These are phyloP conservation scores for Cladosporium austrohemisphaericum DNA, from an alignment of 2,329 filamentous ascomycete species.

Conservation along the genomic window DNA sequence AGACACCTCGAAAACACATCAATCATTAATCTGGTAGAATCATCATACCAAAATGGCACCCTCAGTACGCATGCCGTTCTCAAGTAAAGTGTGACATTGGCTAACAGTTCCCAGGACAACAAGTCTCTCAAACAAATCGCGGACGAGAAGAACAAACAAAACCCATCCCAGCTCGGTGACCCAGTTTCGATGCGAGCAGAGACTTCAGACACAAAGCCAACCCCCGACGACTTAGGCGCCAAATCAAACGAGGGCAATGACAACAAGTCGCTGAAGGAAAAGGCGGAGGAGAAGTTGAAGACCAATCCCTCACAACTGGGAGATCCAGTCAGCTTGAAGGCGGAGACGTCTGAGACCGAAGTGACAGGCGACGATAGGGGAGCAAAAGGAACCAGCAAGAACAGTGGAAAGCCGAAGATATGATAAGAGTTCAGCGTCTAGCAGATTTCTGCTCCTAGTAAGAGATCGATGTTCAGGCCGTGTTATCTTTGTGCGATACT, in stretches of 20 bases:
- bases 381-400: conserved; percentile 24
- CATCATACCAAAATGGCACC: too few relatives aligned
- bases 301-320: conserved; percentile 26
- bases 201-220: conserved; percentile 30
- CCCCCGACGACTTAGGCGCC: conserved; percentile 22
- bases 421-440: conserved; percentile 7
- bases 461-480: too few relatives aligned
- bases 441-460: too few relatives aligned
- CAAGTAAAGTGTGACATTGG: neutral
- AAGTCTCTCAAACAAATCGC: conserved; percentile 24
- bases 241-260: conserved; percentile 8
- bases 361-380: conserved; percentile 33
- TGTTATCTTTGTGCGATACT: neutral
- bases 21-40: too few relatives aligned
- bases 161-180: conserved; percentile 34
- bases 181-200: conserved; percentile 36
- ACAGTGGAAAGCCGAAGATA: conserved; percentile 32
- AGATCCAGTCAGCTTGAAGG: conserved; percentile 30
- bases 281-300: conserved; percentile 26
- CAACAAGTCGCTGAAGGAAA: conserved; percentile 25
- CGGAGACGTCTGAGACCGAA: conserved; percentile 28
- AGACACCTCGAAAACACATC: too few relatives aligned
- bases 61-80: neutral
- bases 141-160: conserved; percentile 16
- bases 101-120: conserved; percentile 8